These are phyloP conservation scores for Salix purpurea DNA, from an alignment of 345 rosid genomes.

Conservation along the genomic window DNA sequence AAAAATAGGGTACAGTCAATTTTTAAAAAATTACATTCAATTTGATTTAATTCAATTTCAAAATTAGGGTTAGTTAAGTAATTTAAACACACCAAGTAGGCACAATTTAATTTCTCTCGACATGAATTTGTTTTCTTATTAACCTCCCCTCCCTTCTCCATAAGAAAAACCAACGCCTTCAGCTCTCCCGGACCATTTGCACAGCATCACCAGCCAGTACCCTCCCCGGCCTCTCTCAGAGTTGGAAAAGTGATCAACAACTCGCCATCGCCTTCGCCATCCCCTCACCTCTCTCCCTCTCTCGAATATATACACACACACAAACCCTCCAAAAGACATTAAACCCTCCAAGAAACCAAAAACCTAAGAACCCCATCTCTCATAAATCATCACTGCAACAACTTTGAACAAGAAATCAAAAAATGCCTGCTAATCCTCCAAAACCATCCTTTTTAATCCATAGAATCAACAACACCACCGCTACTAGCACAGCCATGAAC, in stretches of 20 bases:
- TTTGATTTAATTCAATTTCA: background rate
- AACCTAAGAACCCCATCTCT: background rate
- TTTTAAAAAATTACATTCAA: background rate
- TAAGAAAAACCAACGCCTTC: slow-evolving; percentile 1
- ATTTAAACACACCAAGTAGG: background rate
- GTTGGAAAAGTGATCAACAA: background rate
- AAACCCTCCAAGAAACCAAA: background rate
- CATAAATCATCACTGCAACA: background rate
- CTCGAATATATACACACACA: background rate
- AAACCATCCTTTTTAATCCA: slow-evolving; percentile 31
- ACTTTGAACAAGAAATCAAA: too few species aligned
- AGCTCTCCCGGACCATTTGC: background rate
- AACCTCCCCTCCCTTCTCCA: background rate
- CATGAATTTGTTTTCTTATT: background rate
- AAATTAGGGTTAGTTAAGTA: slow-evolving; percentile 5
- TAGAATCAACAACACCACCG: slow-evolving; percentile 20
- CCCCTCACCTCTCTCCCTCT: slow-evolving; percentile 17
- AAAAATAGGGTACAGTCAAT: too few species aligned
- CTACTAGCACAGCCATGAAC: slow-evolving; percentile 2
- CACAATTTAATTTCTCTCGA: slow-evolving; percentile 1
- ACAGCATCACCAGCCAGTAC: background rate
- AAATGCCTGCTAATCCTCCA: slow-evolving; percentile 27
- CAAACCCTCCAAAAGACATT: background rate
- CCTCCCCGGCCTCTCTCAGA: background rate
- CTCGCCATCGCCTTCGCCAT: background rate